A percentile compares a stretch with the other conserved stretches of the same genome.
These are phyloP conservation scores for Epipyxis sp. DNA, from an alignment of 108 stramenopile species.

Conservation along the genomic window DNA sequence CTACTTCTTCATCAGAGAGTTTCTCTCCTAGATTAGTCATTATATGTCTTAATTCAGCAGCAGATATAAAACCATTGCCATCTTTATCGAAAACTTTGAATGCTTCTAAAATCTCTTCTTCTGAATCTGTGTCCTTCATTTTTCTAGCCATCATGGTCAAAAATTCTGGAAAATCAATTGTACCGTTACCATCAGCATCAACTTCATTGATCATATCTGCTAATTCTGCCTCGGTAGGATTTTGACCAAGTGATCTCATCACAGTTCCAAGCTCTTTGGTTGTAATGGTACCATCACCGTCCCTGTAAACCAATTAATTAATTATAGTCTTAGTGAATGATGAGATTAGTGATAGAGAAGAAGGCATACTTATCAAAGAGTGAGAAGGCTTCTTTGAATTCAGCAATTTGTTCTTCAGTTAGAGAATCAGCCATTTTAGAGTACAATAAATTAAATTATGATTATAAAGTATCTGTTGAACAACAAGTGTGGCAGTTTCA, in stretches of 20 bases:
- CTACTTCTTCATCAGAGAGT: constrained; percentile 99
- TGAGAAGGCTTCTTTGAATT: constrained; percentile 99
- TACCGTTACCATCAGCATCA: constrained; percentile 99
- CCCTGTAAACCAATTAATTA: no score
- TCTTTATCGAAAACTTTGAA: constrained; percentile 97
- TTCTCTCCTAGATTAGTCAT: constrained; percentile 99
- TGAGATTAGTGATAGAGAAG: no score
- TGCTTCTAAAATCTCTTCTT: constrained; percentile 98
- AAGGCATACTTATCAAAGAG: constrained; percentile 90
- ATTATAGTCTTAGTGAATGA: no score
- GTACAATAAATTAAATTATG: neutral
- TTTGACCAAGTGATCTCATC: constrained; percentile 99
- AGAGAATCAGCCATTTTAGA: constrained; percentile 58
- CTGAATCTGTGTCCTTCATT: constrained; percentile 99
- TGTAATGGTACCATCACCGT: constrained; percentile 89
- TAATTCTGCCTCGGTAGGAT: constrained; percentile 99
- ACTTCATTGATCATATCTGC: constrained; percentile 99
- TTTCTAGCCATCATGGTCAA: constrained; percentile 99
- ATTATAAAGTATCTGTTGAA: neutral
- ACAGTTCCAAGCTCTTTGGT: constrained; percentile 99
- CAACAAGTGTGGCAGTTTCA: no score
- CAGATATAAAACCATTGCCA: constrained; percentile 99
- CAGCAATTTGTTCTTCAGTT: constrained; percentile 69
- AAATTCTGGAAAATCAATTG: constrained; percentile 99
- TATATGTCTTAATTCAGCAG: constrained; percentile 99